Evolutionary conservation across 2,329 filamentous ascomycete genomes (phyloP).

Genomic region (Karstenula rhodostoma): DNA sequence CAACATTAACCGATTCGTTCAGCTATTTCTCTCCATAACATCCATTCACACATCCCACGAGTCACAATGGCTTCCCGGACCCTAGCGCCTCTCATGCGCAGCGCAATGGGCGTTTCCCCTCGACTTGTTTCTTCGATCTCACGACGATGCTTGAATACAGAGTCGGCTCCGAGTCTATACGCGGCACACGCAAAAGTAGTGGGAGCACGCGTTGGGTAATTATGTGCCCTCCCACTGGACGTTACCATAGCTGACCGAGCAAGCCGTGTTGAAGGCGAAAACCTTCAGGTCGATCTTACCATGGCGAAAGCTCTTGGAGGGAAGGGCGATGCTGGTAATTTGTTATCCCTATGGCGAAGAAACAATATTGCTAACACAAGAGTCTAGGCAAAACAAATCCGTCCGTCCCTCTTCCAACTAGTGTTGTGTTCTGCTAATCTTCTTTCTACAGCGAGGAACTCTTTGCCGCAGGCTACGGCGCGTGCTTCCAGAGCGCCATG

Average conservation of each 20-base stretch:
- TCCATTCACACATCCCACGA: not conserved
- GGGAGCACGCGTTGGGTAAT: conserved; percentile 49
- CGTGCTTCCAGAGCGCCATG: conserved; percentile 59
- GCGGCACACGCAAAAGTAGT: conserved; percentile 49
- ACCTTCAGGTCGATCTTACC: conserved; percentile 49
- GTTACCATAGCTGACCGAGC: not conserved
- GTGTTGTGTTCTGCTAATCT: not conserved
- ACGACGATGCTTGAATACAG: conserved; percentile 49
- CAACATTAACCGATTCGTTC: not conserved
- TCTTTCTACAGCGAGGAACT: conserved; percentile 50
- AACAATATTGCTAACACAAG: not conserved
- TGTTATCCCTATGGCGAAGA: not conserved
- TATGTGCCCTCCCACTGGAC: not conserved
- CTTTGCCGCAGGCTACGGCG: conserved; percentile 58
- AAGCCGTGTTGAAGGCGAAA: conserved; percentile 46
- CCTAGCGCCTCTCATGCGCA: not conserved
- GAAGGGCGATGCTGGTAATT: not conserved
- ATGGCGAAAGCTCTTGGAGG: conserved; percentile 57
- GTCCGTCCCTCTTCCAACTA: not conserved
- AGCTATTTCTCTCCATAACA: not conserved
- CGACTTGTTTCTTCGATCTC: not conserved
- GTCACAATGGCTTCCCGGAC: conserved; percentile 8
- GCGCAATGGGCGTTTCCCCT: not conserved
- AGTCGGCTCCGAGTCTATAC: conserved; percentile 51
- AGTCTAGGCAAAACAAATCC: conserved; percentile 4